Percentiles rank a stretch among this genome's conserved stretches.
phyloP scores from a whole-genome alignment of 2,329 filamentous ascomycete species.

The Ophiostoma sp. region DNA sequence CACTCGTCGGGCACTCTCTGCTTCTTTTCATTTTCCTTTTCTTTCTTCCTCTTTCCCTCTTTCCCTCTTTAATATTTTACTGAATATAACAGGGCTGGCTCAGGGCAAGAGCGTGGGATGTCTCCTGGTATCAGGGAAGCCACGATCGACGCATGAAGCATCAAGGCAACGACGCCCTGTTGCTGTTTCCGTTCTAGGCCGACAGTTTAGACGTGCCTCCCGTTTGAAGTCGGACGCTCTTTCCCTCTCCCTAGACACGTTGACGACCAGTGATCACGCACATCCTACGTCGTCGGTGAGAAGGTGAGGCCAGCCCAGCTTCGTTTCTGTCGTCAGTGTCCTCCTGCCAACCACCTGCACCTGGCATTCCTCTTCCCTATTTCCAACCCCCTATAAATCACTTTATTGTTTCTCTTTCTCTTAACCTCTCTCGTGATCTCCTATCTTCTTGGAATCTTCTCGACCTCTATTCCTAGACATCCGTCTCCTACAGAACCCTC shows the following conservation, averaged over 20 bases:
- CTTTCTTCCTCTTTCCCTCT: not conserved
- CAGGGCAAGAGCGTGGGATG: not conserved
- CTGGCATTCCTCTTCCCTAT: not conserved
- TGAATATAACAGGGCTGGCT: no score
- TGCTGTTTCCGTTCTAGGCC: not conserved
- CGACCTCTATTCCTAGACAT: not conserved
- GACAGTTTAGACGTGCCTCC: not conserved
- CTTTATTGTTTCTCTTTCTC: not conserved
- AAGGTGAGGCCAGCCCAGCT: not conserved
- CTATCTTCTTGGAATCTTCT: not conserved
- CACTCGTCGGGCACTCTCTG: not conserved
- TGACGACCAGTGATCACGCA: conserved; percentile 7
- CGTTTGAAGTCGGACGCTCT: not conserved
- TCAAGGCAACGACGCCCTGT: not conserved
- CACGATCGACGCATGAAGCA: not conserved
- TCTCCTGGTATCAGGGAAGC: not conserved
- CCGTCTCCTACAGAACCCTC: not conserved
- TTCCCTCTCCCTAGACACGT: not conserved
- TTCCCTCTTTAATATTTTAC: not conserved
- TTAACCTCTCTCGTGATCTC: not conserved
- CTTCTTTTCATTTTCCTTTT: not conserved
- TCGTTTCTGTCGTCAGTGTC: not conserved
- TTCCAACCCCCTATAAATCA: not conserved
- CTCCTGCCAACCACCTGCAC: conserved; percentile 1
- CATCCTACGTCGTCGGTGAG: conserved; percentile 1